These are phyloP conservation scores for Asterophora parasitica DNA, from an alignment of 768 basidiomycete genomes.

Conservation along the genomic window DNA sequence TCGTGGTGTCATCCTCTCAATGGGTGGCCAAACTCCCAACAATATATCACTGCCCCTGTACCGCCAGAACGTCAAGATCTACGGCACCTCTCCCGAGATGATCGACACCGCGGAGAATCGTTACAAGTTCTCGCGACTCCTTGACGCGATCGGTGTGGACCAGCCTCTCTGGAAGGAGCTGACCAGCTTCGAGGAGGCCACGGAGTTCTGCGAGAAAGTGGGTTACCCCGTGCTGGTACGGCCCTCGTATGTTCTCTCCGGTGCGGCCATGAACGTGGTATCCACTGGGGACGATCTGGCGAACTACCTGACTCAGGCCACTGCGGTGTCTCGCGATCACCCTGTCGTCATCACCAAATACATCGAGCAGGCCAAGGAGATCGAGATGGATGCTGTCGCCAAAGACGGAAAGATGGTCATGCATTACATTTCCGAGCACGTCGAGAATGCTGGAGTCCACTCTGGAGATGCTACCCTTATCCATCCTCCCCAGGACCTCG, in stretches of 20 bases:
- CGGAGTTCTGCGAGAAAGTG: constrained; percentile 86
- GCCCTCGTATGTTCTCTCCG: constrained; percentile 98
- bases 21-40: constrained; percentile 99
- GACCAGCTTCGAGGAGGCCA: constrained; percentile 84
- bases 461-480: constrained; percentile 98
- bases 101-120: constrained; percentile 99
- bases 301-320: constrained; percentile 90
- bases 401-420: constrained; percentile 97
- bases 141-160: constrained; percentile 98
- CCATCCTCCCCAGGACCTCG: constrained; percentile 96
- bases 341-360: constrained; percentile 99
- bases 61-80: constrained; percentile 97
- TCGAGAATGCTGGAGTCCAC: constrained; percentile 98
- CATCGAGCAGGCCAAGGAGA: constrained; percentile 99
- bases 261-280: constrained; percentile 99
- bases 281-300: constrained; percentile 88
- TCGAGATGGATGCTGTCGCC: constrained; percentile 99
- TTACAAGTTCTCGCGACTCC: constrained; percentile 97
- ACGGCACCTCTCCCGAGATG: constrained; percentile 98
- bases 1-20: constrained; percentile 89
- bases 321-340: constrained; percentile 92
- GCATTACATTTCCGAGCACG: constrained; percentile 99
- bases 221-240: constrained; percentile 95
- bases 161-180: constrained; percentile 98
- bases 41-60: constrained; percentile 95